Conservation (phyloP, 2,329 filamentous ascomycete species). For the Verticillium longisporum region DNA sequence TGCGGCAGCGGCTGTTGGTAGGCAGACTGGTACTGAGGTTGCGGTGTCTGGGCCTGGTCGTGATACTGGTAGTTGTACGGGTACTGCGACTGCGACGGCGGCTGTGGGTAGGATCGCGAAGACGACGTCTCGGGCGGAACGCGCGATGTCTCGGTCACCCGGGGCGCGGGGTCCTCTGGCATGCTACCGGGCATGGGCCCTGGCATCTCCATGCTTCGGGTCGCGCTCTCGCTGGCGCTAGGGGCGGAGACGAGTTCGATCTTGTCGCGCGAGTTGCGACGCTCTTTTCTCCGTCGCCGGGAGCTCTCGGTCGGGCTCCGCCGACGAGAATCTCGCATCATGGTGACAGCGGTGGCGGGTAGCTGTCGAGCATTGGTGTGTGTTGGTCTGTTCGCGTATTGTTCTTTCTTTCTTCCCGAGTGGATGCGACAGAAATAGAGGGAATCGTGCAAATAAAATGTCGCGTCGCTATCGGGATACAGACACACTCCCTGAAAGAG, state of each 20-base stretch:
- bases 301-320: slow-evolving; percentile 47
- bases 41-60: slow-evolving; percentile 1
- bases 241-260: background rate
- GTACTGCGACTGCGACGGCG: background rate
- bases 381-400: slow-evolving; percentile 4
- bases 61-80: too few relatives aligned
- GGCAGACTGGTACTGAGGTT: background rate
- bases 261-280: slow-evolving; percentile 10
- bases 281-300: slow-evolving; percentile 34
- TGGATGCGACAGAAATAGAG: background rate
- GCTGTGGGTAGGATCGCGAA: background rate
- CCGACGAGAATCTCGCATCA: slow-evolving; percentile 49
- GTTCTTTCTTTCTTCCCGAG: background rate
- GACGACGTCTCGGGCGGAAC: background rate
- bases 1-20: slow-evolving; percentile 1
- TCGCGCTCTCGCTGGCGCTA: slow-evolving; percentile 1
- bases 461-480: background rate
- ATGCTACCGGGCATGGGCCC: slow-evolving; percentile 3
- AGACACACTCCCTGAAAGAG: background rate
- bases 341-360: slow-evolving; percentile 23
- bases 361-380: slow-evolving; percentile 7
- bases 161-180: background rate
- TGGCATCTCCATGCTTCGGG: slow-evolving; percentile 3
- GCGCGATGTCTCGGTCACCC: background rate
- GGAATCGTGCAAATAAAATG: background rate